Evolutionary conservation across 2,329 filamentous ascomycete species (phyloP), one percentile per base, ranked within the genome.

Genomic region (Ceratocystis diversiconidia): DNA sequence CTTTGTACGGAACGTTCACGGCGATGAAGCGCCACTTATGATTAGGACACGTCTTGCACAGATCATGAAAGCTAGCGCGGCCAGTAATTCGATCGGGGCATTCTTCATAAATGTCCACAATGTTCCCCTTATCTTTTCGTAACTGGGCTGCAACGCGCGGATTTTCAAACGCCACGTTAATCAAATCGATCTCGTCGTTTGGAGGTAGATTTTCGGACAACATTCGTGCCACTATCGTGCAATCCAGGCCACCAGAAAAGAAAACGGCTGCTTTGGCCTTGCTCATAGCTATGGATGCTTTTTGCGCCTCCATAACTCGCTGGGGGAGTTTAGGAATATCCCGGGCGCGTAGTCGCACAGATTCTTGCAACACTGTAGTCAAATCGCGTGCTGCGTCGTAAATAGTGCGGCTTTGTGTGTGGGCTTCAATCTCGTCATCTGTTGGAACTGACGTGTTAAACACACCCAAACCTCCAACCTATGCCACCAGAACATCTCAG

Each of bases 111-210:
- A 85, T 74, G 67, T 73, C 73, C 2, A 72, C 69, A 67, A 72
- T 66, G 74, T 77, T 25, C 2, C 50, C 68, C 19, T 68, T 68
- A 0, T 72, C 71, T 2, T 71, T 66, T 22, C 77, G 77, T 12
- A 82, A 75, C 55, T 83, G 79, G 2, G 79, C 85, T 67, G 81
- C 85, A 69, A 86, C 83, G 41, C 89, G 82, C 0, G 92, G 92
- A 69, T 99, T 99, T 74, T 99, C 90, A 71, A 99, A 99, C 0
- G 92, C 94, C 59, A 99, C 92, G 70, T 99, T 99, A 69, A 99
- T 81, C 7, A 99, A 79, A 72, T 97, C 94, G 68, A 99, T 85
- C 1, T 82, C 78, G 71, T 95, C 86, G 3, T 80, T 75, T 0
- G 72, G 15, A 0, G 89, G 88, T 1, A 97, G 73, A 1, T 95